Conservation (phyloP, 192 early-diverging fungal species). For the Umbelopsis ramanniana region DNA sequence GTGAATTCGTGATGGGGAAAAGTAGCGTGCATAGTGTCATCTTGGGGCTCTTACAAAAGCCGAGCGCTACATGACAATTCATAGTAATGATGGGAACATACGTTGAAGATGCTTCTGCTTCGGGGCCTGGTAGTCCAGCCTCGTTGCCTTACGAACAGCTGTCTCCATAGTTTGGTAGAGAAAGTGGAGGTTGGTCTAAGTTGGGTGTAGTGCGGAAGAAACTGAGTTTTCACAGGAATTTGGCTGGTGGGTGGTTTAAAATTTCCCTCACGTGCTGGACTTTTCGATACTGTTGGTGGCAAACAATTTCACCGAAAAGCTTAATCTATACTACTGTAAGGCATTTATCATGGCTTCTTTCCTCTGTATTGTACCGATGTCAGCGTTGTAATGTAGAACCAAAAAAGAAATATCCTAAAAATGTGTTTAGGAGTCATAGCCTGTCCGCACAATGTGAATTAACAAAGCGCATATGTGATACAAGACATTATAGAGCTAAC, state of each 20-base stretch:
- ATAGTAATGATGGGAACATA: slow-evolving; percentile 28
- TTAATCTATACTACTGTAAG: neutral
- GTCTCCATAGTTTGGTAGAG: slow-evolving; percentile 48
- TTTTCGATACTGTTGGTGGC: no score
- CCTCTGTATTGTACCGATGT: no score
- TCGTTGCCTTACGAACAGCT: slow-evolving; percentile 78
- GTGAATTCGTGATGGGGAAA: neutral
- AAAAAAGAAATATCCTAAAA: no score
- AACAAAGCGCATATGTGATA: no score
- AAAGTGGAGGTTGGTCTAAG: slow-evolving; percentile 3
- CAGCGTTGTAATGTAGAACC: no score
- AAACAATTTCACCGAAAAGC: no score
- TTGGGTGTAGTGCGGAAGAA: neutral
- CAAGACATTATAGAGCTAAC: no score
- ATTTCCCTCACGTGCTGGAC: neutral
- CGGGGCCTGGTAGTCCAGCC: slow-evolving; percentile 84
- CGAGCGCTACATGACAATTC: neutral
- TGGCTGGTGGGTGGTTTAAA: neutral
- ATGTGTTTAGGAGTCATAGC: no score
- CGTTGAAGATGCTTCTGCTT: slow-evolving; percentile 94
- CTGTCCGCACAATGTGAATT: no score
- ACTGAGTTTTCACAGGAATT: neutral
- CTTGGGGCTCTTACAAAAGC: neutral
- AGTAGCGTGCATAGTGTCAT: neutral
- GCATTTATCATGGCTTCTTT: neutral